These are phyloP conservation scores for Ophiostoma ips DNA, from an alignment of 2,329 filamentous ascomycete species.

Conservation along the genomic window DNA sequence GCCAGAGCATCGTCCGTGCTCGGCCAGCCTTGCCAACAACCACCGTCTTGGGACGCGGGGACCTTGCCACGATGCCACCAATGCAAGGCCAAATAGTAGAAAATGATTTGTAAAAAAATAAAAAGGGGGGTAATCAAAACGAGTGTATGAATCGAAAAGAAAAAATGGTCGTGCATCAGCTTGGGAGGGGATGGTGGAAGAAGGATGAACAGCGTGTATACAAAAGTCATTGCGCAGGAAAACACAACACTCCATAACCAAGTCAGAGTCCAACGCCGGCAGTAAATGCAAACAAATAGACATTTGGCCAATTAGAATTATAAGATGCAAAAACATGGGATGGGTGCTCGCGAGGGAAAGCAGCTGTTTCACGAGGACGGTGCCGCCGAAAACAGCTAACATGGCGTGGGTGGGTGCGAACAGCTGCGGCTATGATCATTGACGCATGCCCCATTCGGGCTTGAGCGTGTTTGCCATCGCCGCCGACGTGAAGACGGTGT, in stretches of 20 bases:
- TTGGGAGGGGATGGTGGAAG: neutral
- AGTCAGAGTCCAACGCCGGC: neutral
- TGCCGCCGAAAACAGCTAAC: no score
- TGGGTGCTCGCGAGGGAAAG: no score
- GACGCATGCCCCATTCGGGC: conserved; percentile 43
- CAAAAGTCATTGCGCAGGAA: no score
- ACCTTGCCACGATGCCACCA: neutral
- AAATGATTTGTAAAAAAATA: neutral
- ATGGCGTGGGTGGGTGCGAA: no score
- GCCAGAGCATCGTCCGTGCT: no score
- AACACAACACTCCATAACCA: no score
- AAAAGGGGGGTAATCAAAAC: neutral
- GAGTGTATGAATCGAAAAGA: neutral
- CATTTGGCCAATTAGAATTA: neutral
- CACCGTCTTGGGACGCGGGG: neutral
- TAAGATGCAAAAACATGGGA: no score
- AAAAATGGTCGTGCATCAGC: no score
- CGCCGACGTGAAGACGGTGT: conserved; percentile 64
- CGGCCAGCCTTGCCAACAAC: neutral
- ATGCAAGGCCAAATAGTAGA: conserved; percentile 4
- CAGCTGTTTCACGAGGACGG: no score
- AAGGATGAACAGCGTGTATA: neutral
- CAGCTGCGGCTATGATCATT: conserved; percentile 14
- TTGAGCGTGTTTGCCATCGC: conserved; percentile 49
- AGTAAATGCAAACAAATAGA: neutral